A percentile compares a stretch with the other conserved stretches of the same genome.
These are phyloP conservation scores for Penicillium maclennaniae DNA, from an alignment of 495 filamentous ascomycete species.

Conservation along the genomic window DNA sequence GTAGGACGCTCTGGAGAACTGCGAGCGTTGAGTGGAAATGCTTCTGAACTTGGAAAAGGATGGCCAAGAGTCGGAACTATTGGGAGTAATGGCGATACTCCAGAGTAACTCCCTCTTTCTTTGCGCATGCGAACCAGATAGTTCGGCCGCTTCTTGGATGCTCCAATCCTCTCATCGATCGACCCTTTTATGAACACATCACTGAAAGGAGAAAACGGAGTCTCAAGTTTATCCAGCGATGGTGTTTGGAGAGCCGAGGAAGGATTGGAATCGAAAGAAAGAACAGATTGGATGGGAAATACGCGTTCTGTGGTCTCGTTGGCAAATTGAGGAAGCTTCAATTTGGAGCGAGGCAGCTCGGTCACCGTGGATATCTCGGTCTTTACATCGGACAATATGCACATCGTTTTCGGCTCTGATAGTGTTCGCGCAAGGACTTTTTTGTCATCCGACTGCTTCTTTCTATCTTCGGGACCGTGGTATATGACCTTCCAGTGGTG, in stretches of 20 bases:
- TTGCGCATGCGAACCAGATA: constrained; percentile 8
- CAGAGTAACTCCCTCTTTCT: background rate
- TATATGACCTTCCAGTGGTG: constrained; percentile 20
- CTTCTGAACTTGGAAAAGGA: background rate
- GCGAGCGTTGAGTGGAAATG: background rate
- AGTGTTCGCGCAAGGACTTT: constrained; percentile 6
- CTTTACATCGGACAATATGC: constrained; percentile 24
- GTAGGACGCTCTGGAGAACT: background rate
- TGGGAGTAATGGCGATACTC: background rate
- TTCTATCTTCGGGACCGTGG: constrained; percentile 4
- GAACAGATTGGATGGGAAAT: constrained; percentile 24
- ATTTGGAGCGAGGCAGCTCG: constrained; percentile 15
- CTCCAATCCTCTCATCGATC: background rate
- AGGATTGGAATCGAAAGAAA: constrained; percentile 22
- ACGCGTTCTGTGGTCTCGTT: constrained; percentile 20
- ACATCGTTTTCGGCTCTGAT: constrained; percentile 20
- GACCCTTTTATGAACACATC: constrained; percentile 5
- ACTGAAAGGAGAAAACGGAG: constrained; percentile 16
- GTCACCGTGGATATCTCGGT: constrained; percentile 16
- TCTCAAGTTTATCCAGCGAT: constrained; percentile 22
- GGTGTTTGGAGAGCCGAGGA: constrained; percentile 26
- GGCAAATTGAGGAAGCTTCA: constrained; percentile 22
- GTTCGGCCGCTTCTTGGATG: background rate
- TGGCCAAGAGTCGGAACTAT: background rate
- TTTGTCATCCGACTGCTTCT: constrained; percentile 6